These are phyloP conservation scores for Colletotrichum magnum DNA, from an alignment of 2,329 filamentous ascomycete species.

Conservation along the genomic window DNA sequence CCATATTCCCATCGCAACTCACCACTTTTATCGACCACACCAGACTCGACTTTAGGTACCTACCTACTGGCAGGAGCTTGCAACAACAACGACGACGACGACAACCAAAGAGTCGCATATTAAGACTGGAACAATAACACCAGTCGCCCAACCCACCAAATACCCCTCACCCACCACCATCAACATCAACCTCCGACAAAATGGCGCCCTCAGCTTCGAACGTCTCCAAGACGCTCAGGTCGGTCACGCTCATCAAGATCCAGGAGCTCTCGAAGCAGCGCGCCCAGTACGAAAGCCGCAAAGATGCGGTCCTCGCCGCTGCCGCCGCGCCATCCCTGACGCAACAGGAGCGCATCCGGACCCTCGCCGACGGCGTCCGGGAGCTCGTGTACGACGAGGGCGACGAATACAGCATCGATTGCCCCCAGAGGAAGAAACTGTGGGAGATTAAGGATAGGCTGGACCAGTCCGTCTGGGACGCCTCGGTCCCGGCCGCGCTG, in stretches of 20 bases:
- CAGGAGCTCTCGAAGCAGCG: constrained; percentile 59
- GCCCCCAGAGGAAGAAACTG: too few species aligned
- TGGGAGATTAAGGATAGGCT: background rate
- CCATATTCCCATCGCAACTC: too few species aligned
- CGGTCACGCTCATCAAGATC: constrained; percentile 60
- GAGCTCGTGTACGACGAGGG: background rate
- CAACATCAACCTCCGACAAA: background rate
- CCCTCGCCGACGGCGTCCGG: background rate
- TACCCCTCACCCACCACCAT: background rate
- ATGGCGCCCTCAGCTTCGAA: background rate
- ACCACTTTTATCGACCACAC: too few species aligned
- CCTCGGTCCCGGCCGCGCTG: background rate
- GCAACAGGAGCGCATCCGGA: background rate
- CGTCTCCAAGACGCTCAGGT: background rate
- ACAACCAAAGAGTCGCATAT: too few species aligned
- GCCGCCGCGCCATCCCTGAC: constrained; percentile 28
- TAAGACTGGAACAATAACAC: too few species aligned
- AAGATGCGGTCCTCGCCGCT: constrained; percentile 47
- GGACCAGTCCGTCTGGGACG: background rate
- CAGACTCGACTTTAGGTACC: too few species aligned
- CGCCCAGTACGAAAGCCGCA: constrained; percentile 53
- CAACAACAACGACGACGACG: too few species aligned
- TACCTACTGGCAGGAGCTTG: too few species aligned
- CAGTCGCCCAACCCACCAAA: background rate
- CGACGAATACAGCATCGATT: too few species aligned